Conservation (phyloP, 2,329 filamentous ascomycete species). For the Aspergillus sp. region DNA sequence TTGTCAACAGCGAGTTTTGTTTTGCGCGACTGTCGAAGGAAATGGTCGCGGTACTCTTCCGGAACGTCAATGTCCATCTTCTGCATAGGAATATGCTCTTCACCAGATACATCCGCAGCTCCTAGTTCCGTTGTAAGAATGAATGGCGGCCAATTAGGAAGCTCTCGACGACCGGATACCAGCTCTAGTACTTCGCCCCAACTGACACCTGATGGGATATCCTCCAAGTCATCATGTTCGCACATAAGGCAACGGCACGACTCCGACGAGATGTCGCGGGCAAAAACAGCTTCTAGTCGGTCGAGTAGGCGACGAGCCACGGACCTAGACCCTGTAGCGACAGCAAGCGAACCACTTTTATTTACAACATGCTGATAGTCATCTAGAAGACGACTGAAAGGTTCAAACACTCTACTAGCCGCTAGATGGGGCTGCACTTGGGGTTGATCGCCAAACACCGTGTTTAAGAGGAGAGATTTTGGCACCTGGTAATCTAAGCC, state of each 20-base stretch:
- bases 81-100: conserved; percentile 60
- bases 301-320: conserved; percentile 89
- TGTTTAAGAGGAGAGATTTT: conserved; percentile 63
- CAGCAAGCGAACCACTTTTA: conserved; percentile 85
- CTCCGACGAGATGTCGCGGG: conserved; percentile 82
- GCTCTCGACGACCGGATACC: conserved; percentile 81
- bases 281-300: conserved; percentile 90
- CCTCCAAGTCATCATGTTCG: conserved; percentile 60
- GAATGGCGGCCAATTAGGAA: conserved; percentile 88
- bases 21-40: conserved; percentile 87
- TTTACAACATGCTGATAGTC: conserved; percentile 80
- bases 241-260: conserved; percentile 88
- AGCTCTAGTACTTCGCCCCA: conserved; percentile 96
- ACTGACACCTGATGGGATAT: conserved; percentile 66
- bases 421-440: conserved; percentile 64
- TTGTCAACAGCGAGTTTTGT: conserved; percentile 87
- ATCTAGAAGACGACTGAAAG: conserved; percentile 78
- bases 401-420: conserved; percentile 74
- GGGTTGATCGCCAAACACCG: conserved; percentile 57
- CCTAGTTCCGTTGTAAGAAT: conserved; percentile 62
- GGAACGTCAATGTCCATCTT: conserved; percentile 93
- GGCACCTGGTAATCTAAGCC: conserved; percentile 72
- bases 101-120: conserved; percentile 56
- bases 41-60: conserved; percentile 89
- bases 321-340: conserved; percentile 91